These are phyloP conservation scores for Silybum marianum DNA, from an alignment of 129 eudicot genomes.

Conservation along the genomic window DNA sequence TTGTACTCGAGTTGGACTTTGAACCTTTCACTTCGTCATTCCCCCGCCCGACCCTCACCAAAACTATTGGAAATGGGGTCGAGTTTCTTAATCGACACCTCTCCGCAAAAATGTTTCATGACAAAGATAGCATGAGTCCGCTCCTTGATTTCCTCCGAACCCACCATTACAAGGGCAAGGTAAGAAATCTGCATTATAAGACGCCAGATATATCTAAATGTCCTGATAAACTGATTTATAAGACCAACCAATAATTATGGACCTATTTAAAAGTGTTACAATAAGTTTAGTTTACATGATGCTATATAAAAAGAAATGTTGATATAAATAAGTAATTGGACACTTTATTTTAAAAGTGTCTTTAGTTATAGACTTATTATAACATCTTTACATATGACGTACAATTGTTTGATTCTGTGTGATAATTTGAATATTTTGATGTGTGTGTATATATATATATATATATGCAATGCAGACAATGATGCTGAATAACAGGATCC, in stretches of 20 bases:
- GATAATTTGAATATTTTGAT: neutral
- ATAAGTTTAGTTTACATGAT: neutral
- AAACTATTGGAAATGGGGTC: conserved; percentile 92
- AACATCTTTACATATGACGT: neutral
- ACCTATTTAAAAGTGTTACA: neutral
- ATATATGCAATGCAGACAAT: conserved; percentile 49
- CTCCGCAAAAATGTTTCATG: conserved; percentile 96
- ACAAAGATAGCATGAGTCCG: conserved; percentile 90
- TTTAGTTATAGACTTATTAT: no score
- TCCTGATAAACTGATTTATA: neutral
- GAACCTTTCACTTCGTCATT: conserved; percentile 84
- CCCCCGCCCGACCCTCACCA: conserved; percentile 87
- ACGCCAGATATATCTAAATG: neutral
- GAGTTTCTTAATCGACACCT: conserved; percentile 95
- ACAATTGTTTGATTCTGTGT: neutral
- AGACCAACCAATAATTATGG: neutral
- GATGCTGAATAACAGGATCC: conserved; percentile 90
- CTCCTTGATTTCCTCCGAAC: conserved; percentile 82
- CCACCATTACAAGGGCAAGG: conserved; percentile 88
- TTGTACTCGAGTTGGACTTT: conserved; percentile 92
- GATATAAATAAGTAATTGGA: no score
- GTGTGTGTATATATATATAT: no score
- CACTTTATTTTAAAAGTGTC: no score
- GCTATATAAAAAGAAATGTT: no score
- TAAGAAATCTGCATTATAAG: neutral